phyloP scores from a whole-genome alignment of 208 protist species.

The Acanthamoeba culbertsoni region DNA sequence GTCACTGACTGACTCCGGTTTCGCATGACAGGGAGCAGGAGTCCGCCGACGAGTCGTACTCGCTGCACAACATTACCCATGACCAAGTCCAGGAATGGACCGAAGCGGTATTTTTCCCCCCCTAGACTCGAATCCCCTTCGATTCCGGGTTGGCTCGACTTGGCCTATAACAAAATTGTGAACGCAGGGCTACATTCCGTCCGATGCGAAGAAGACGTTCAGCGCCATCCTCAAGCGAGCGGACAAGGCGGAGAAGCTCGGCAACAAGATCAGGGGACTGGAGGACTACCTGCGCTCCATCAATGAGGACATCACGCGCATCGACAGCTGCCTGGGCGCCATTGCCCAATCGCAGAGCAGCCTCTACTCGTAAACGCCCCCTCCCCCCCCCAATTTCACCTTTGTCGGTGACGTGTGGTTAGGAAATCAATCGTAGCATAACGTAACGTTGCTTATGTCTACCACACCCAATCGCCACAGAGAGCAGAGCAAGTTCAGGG shows the following conservation, averaged over 20 bases:
- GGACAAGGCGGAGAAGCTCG: not conserved
- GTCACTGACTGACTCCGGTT: not conserved
- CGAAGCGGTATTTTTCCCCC: not conserved
- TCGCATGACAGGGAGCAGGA: not conserved
- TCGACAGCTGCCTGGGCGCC: not conserved
- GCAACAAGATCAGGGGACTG: not conserved
- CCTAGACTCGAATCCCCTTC: not conserved
- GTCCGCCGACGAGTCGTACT: not conserved
- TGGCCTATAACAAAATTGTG: too few species aligned
- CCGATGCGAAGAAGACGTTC: not conserved
- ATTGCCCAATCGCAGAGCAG: not conserved
- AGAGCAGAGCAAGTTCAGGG: not conserved
- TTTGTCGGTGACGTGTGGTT: not conserved
- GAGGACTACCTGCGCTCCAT: not conserved
- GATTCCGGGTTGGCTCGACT: too few species aligned
- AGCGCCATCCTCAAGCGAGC: not conserved
- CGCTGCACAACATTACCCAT: not conserved
- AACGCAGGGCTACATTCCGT: not conserved
- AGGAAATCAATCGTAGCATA: too few species aligned
- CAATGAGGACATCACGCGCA: not conserved
- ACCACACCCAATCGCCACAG: not conserved
- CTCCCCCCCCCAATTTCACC: too few species aligned
- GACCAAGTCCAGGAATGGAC: not conserved
- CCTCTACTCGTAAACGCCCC: not conserved
- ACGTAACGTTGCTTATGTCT: not conserved